These are phyloP conservation scores for Morella rubra DNA, from an alignment of 306 rosid genomes.

Conservation along the genomic window DNA sequence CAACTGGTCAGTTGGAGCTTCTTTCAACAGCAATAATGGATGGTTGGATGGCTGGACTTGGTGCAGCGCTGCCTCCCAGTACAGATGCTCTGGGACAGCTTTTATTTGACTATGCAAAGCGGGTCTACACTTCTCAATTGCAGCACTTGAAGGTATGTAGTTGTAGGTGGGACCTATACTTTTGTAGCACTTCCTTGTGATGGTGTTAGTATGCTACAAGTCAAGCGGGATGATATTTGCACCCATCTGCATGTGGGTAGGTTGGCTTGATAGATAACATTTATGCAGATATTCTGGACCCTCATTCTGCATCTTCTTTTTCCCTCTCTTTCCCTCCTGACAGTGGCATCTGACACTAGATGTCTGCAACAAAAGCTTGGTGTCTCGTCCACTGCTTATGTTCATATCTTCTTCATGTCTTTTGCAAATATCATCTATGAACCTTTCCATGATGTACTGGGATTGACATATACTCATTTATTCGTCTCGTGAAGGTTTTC, in stretches of 20 bases:
- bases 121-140: constrained; percentile 87
- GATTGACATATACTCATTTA: neutral
- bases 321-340: neutral
- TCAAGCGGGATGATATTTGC: neutral
- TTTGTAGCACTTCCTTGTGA: neutral
- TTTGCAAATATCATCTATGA: neutral
- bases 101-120: constrained; percentile 81
- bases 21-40: constrained; percentile 99
- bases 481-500: neutral
- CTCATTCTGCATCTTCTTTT: neutral
- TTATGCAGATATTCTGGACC: neutral
- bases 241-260: neutral
- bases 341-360: neutral
- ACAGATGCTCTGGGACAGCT: constrained; percentile 99
- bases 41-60: constrained; percentile 99
- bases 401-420: no score
- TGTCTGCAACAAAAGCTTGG: neutral
- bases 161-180: constrained; percentile 10
- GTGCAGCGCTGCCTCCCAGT: constrained; percentile 90
- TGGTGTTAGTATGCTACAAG: neutral
- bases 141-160: constrained; percentile 86
- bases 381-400: no score
- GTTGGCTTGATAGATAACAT: neutral
- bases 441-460: neutral
- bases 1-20: constrained; percentile 98